These are phyloP conservation scores for Lanmaoa pseudosensibilis DNA, from an alignment of 768 basidiomycete genomes.

Conservation along the genomic window DNA sequence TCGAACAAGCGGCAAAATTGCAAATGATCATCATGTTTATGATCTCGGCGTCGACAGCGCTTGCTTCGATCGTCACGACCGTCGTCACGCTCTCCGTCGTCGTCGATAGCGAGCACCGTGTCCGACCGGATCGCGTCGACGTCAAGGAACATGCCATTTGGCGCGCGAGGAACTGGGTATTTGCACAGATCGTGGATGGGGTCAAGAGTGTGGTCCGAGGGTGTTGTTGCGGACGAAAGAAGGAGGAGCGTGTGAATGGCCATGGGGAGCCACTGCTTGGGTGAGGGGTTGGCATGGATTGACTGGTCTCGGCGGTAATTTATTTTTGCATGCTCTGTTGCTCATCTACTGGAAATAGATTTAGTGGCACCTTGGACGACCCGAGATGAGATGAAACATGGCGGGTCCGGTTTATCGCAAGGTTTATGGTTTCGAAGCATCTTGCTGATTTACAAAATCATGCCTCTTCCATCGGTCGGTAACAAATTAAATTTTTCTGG, in stretches of 20 bases:
- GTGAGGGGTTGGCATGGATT: not conserved
- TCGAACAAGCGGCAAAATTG: conserved; percentile 80
- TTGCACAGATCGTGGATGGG: conserved; percentile 18
- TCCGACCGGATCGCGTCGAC: conserved; percentile 65
- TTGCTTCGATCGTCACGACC: conserved; percentile 67
- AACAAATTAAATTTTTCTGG: too few species aligned
- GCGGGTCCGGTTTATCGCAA: too few species aligned
- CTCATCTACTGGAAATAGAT: not conserved
- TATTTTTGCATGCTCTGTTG: not conserved
- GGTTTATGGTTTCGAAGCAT: too few species aligned
- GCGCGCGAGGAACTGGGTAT: conserved; percentile 35
- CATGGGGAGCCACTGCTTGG: conserved; percentile 16
- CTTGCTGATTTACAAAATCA: too few species aligned
- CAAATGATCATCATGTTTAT: conserved; percentile 97
- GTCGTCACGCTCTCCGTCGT: conserved; percentile 58
- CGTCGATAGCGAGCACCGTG: conserved; percentile 66
- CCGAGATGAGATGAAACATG: too few species aligned
- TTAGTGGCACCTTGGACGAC: not conserved
- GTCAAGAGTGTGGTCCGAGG: conserved; percentile 1
- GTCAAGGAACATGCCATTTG: conserved; percentile 32
- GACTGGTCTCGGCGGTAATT: not conserved
- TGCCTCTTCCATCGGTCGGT: too few species aligned
- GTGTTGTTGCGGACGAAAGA: conserved; percentile 11
- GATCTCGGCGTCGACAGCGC: conserved; percentile 75
- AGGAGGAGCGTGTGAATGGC: not conserved